phyloP scores from a whole-genome alignment of 1,284 basidiomycete genomes.

The Kwoniella shivajii region DNA sequence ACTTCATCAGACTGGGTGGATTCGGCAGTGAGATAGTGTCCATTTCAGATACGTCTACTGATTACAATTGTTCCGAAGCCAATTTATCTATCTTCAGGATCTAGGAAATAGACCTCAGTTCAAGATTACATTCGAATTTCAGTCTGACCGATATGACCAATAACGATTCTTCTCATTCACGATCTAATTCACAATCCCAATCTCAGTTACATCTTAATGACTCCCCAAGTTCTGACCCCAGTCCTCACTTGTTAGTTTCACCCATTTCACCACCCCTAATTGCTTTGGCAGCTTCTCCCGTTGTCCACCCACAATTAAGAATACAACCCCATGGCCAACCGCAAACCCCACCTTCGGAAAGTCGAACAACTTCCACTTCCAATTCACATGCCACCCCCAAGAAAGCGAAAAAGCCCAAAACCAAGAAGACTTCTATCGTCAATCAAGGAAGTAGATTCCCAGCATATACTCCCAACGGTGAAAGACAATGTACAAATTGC shows the following conservation, averaged over 20 bases:
- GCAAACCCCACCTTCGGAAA: neutral
- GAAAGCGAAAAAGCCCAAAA: neutral
- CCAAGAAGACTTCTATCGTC: neutral
- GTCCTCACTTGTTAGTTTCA: neutral
- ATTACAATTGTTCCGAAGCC: too few species aligned
- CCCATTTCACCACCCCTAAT: constrained; percentile 1
- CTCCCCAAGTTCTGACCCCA: neutral
- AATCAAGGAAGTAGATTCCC: constrained; percentile 21
- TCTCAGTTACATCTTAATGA: too few species aligned
- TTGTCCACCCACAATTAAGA: neutral
- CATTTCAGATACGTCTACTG: too few species aligned
- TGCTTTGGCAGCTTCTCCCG: neutral
- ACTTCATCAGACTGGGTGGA: too few species aligned
- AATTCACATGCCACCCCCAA: neutral
- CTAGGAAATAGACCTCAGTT: too few species aligned
- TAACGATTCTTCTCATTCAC: neutral
- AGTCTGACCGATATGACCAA: too few species aligned
- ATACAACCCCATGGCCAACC: neutral
- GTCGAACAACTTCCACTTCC: neutral
- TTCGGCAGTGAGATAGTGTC: too few species aligned
- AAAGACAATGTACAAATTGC: constrained; percentile 36
- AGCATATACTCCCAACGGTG: constrained; percentile 9
- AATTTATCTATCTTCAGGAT: too few species aligned
- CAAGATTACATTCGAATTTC: too few species aligned
- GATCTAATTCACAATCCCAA: neutral